Evolutionary conservation across 768 basidiomycete genomes (phyloP).

Genomic region (Mycena filopes): DNA sequence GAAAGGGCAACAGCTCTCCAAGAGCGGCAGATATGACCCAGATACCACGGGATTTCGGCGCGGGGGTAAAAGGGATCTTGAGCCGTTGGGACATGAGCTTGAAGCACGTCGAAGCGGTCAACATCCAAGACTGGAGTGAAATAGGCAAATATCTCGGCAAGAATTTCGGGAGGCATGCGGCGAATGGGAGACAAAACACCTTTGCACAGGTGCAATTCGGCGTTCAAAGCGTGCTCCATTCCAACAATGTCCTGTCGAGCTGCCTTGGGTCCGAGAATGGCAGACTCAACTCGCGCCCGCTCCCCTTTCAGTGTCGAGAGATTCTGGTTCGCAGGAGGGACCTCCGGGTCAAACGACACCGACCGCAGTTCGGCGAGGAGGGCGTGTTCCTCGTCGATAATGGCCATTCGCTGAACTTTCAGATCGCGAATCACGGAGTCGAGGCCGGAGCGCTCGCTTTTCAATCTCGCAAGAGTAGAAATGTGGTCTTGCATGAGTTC

Average conservation of each 20-base stretch:
- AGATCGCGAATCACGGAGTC: not conserved
- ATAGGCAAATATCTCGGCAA: conserved; percentile 66
- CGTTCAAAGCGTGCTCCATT: not conserved
- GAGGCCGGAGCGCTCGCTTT: not conserved
- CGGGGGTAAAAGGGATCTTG: too few relatives aligned
- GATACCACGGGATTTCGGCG: not conserved
- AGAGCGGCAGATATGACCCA: conserved; percentile 2
- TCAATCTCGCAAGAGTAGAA: not conserved
- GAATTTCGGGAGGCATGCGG: conserved; percentile 63
- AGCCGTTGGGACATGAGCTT: too few relatives aligned
- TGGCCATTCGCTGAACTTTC: not conserved
- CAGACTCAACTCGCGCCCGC: too few relatives aligned
- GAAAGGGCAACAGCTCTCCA: conserved; percentile 13
- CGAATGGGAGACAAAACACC: not conserved
- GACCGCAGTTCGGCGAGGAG: too few relatives aligned
- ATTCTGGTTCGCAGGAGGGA: too few relatives aligned
- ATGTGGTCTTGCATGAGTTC: not conserved
- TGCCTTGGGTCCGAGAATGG: too few relatives aligned
- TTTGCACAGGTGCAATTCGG: not conserved
- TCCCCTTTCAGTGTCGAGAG: too few relatives aligned
- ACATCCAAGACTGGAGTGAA: conserved; percentile 56
- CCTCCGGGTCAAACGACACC: too few relatives aligned
- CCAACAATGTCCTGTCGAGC: not conserved
- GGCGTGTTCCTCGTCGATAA: too few relatives aligned
- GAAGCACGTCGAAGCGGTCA: not conserved